phyloP scores from a whole-genome alignment of 2,329 filamentous ascomycete species.

The Scytalidium lignicola region DNA sequence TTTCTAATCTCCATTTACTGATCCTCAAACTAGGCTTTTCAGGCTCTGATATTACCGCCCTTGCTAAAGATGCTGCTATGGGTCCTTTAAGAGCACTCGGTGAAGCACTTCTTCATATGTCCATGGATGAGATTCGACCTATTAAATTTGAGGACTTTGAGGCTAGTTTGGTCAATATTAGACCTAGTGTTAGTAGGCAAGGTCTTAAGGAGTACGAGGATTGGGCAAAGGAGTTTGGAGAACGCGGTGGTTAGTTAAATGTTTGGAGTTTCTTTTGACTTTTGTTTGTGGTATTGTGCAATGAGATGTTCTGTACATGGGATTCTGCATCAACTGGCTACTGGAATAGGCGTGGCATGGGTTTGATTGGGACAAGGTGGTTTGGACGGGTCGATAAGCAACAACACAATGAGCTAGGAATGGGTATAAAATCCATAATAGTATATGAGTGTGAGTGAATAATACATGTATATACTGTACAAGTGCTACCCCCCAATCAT shows the following conservation, averaged over 20 bases:
- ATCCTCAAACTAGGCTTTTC: conserved; percentile 69
- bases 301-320: neutral
- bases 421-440: neutral
- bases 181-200: conserved; percentile 81
- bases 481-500: neutral
- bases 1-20: neutral
- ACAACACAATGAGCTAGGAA: too few species aligned
- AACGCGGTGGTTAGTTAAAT: conserved; percentile 67
- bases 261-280: neutral
- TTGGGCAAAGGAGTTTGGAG: conserved; percentile 90
- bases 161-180: conserved; percentile 75
- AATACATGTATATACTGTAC: neutral
- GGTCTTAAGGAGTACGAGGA: conserved; percentile 88
- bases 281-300: too few species aligned
- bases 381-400: too few species aligned
- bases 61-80: conserved; percentile 98
- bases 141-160: conserved; percentile 81
- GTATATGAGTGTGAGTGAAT: neutral
- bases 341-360: too few species aligned
- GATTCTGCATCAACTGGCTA: neutral
- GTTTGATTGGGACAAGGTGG: too few species aligned
- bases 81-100: conserved; percentile 79
- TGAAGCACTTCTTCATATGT: conserved; percentile 83
- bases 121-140: conserved; percentile 88
- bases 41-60: conserved; percentile 90